These are phyloP conservation scores for Ceratobasidium sp. DNA, from an alignment of 1,284 basidiomycete genomes.

Conservation along the genomic window DNA sequence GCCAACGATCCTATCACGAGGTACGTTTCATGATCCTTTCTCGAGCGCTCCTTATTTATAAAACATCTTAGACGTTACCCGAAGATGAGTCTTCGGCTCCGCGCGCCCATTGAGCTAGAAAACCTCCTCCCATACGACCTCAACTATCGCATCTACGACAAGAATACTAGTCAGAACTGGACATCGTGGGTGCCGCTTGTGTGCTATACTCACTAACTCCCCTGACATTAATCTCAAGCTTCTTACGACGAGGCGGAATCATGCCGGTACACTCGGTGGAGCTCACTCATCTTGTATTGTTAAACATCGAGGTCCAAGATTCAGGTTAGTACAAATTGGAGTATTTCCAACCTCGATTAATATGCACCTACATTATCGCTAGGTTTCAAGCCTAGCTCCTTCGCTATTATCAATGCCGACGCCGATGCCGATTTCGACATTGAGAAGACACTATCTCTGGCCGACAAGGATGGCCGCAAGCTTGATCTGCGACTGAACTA, in stretches of 20 bases:
- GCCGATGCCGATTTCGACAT: slow-evolving; percentile 91
- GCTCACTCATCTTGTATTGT: slow-evolving; percentile 90
- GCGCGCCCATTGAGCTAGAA: slow-evolving; percentile 97
- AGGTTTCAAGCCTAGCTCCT: slow-evolving; percentile 98
- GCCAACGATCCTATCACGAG: slow-evolving; percentile 71
- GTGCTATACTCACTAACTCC: neutral
- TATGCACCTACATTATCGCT: slow-evolving; percentile 6
- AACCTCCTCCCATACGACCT: slow-evolving; percentile 97
- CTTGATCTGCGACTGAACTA: slow-evolving; percentile 90
- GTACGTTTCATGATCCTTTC: slow-evolving; percentile 58
- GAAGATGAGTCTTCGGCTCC: slow-evolving; percentile 85
- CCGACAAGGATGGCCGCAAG: slow-evolving; percentile 83
- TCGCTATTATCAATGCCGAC: slow-evolving; percentile 97
- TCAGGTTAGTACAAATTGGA: slow-evolving; percentile 68
- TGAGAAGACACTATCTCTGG: slow-evolving; percentile 79
- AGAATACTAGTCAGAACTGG: slow-evolving; percentile 92
- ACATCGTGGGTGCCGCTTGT: slow-evolving; percentile 18
- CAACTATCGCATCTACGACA: slow-evolving; percentile 97
- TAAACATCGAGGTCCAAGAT: slow-evolving; percentile 92
- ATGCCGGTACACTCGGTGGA: slow-evolving; percentile 99
- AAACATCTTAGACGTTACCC: slow-evolving; percentile 78
- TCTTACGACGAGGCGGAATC: slow-evolving; percentile 91
- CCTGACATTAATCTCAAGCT: slow-evolving; percentile 76
- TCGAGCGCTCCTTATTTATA: slow-evolving; percentile 16
- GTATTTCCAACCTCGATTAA: neutral